Percentiles rank a stretch among this genome's conserved stretches.
These are phyloP conservation scores for Emergomyces pasteurianus DNA, from an alignment of 2,329 filamentous ascomycete species.

Conservation along the genomic window DNA sequence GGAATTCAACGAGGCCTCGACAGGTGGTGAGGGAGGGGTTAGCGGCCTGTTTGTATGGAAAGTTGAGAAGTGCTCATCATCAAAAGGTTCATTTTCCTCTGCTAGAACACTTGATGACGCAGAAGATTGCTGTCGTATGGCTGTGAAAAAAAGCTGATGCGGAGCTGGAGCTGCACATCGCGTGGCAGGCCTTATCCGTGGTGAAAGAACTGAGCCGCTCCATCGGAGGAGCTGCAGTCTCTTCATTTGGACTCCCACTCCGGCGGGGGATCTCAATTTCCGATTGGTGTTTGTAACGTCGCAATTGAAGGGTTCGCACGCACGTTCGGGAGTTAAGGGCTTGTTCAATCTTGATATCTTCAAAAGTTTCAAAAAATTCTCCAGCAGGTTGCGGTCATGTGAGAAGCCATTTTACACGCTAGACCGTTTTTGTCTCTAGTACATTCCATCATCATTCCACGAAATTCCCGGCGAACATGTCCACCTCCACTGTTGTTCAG, in stretches of 20 bases:
- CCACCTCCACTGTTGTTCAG: slow-evolving; percentile 1
- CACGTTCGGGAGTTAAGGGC: not conserved
- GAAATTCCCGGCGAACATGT: not conserved
- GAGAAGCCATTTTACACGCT: slow-evolving; percentile 17
- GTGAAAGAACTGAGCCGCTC: slow-evolving; percentile 40
- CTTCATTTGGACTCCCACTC: slow-evolving; percentile 29
- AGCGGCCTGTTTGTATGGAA: slow-evolving; percentile 21
- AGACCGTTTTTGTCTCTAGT: slow-evolving; percentile 15
- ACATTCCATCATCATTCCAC: slow-evolving; percentile 6
- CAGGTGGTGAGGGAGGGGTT: slow-evolving; percentile 58
- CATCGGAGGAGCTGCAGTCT: slow-evolving; percentile 40
- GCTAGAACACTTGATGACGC: slow-evolving; percentile 19
- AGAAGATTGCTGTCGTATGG: slow-evolving; percentile 32
- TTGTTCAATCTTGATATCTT: slow-evolving; percentile 1
- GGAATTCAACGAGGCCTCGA: slow-evolving; percentile 55
- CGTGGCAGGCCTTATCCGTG: slow-evolving; percentile 31
- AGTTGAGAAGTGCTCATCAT: slow-evolving; percentile 16
- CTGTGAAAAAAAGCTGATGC: slow-evolving; percentile 15
- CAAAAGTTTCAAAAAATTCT: slow-evolving; percentile 24
- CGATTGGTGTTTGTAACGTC: not conserved
- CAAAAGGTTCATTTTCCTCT: slow-evolving; percentile 17
- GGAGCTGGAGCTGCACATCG: slow-evolving; percentile 9
- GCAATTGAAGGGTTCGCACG: not conserved
- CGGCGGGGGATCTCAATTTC: not conserved
- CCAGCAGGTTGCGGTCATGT: slow-evolving; percentile 25